These are phyloP conservation scores for Grigorovia humatica DNA, from an alignment of 805 yeast genomes.

Conservation along the genomic window DNA sequence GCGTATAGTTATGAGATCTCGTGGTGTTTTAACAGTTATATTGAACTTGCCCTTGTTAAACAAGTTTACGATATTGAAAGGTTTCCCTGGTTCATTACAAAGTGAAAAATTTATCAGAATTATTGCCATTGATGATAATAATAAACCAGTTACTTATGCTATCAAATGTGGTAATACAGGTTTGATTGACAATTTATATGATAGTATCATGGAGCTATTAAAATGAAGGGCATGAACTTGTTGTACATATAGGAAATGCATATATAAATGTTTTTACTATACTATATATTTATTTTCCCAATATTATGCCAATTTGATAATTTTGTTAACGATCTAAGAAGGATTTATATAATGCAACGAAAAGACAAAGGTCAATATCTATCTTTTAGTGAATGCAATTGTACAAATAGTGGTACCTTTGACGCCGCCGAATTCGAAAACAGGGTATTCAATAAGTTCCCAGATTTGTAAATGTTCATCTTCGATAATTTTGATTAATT, in stretches of 20 bases:
- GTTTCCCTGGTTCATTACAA: conserved; percentile 75
- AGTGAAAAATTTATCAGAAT: conserved; percentile 78
- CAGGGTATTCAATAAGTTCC: conserved; percentile 66
- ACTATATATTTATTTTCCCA: too few species aligned
- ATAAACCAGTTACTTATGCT: conserved; percentile 73
- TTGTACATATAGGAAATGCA: not conserved
- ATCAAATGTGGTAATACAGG: conserved; percentile 58
- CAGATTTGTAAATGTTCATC: conserved; percentile 42
- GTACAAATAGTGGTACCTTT: conserved; percentile 84
- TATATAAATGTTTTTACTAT: not conserved
- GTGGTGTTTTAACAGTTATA: conserved; percentile 73
- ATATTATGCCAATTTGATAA: too few species aligned
- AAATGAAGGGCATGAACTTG: not conserved
- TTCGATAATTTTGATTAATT: conserved; percentile 47
- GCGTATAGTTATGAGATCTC: conserved; percentile 84
- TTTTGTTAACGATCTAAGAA: too few species aligned
- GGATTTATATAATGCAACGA: too few species aligned
- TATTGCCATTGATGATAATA: conserved; percentile 52
- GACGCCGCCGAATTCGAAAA: conserved; percentile 80
- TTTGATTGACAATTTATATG: conserved; percentile 47
- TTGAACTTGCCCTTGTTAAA: conserved; percentile 60
- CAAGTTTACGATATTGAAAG: conserved; percentile 57
- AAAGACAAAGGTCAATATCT: too few species aligned
- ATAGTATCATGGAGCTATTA: conserved; percentile 16
- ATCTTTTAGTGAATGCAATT: conserved; percentile 54